Percentiles rank a stretch among this genome's conserved stretches.
Conservation (phyloP, 768 basidiomycete genomes). For the Erythrobasidium yunnanense region DNA sequence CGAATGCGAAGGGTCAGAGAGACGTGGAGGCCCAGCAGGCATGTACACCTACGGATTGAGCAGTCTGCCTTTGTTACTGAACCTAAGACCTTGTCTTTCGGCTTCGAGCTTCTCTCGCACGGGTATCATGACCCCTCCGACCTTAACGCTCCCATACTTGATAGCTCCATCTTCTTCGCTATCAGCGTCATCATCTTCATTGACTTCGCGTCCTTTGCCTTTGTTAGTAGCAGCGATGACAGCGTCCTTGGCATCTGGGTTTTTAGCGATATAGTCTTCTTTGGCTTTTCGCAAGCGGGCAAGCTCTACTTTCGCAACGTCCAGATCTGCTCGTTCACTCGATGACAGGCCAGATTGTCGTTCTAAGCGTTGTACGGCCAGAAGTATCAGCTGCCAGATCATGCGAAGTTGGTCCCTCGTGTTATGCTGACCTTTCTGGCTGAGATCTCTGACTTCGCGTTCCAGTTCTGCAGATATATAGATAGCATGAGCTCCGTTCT, state of each 20-base stretch:
- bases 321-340: constrained; percentile 54
- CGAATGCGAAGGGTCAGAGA: neutral
- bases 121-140: neutral
- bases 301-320: constrained; percentile 64
- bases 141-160: neutral
- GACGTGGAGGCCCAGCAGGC: neutral
- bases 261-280: constrained; percentile 73
- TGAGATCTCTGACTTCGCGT: constrained; percentile 52
- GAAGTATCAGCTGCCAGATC: neutral
- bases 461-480: constrained; percentile 54
- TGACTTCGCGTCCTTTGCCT: constrained; percentile 45
- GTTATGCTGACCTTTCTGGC: constrained; percentile 34
- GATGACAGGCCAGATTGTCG: constrained; percentile 36
- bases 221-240: constrained; percentile 44
- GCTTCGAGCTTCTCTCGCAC: neutral
- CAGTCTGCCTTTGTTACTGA: constrained; percentile 73
- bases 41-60: constrained; percentile 52
- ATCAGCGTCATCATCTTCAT: neutral
- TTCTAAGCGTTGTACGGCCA: constrained; percentile 19
- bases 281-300: constrained; percentile 73
- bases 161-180: too few species aligned
- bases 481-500: neutral
- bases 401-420: neutral
- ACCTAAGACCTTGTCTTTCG: constrained; percentile 42
- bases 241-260: constrained; percentile 56